Conservation (phyloP, 108 stramenopile species). For the Fistulifera pelliculosa region DNA sequence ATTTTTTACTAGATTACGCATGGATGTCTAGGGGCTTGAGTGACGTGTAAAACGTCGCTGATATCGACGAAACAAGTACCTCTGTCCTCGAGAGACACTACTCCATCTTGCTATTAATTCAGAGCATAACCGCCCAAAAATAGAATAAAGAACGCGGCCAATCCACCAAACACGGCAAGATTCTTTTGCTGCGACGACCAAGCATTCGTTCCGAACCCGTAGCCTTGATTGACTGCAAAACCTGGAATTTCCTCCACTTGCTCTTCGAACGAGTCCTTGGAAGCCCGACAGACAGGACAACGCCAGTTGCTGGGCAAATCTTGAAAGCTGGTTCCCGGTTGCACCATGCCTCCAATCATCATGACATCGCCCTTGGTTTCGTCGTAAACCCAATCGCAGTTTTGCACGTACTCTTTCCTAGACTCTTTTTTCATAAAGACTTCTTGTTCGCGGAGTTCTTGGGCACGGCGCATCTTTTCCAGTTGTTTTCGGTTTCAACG, state of each 20-base stretch:
- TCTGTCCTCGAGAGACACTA: too few relatives aligned
- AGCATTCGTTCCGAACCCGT: slow-evolving; percentile 86
- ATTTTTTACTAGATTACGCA: too few relatives aligned
- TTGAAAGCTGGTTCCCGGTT: slow-evolving; percentile 70
- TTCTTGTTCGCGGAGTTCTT: slow-evolving; percentile 83
- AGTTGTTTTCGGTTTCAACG: slow-evolving; percentile 8
- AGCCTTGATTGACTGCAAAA: slow-evolving; percentile 90
- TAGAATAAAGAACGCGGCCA: slow-evolving; percentile 72
- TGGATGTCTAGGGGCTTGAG: too few relatives aligned
- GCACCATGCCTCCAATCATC: slow-evolving; percentile 80
- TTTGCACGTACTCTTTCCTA: slow-evolving; percentile 80
- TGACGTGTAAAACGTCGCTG: too few relatives aligned
- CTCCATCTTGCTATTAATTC: too few relatives aligned
- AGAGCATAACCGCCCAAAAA: slow-evolving; percentile 74
- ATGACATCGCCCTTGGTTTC: slow-evolving; percentile 66
- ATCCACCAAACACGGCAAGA: slow-evolving; percentile 80
- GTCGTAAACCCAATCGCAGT: slow-evolving; percentile 87
- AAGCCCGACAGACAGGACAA: slow-evolving; percentile 85
- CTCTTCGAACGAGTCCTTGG: slow-evolving; percentile 81
- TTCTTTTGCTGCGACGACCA: slow-evolving; percentile 88
- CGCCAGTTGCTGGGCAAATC: slow-evolving; percentile 84
- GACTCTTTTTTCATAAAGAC: slow-evolving; percentile 81
- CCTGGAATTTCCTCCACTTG: slow-evolving; percentile 87
- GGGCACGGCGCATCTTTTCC: slow-evolving; percentile 24
- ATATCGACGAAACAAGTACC: too few relatives aligned